These are phyloP conservation scores for Vitis hybrid DNA, from an alignment of 177 flowering plant genomes.

Conservation along the genomic window DNA sequence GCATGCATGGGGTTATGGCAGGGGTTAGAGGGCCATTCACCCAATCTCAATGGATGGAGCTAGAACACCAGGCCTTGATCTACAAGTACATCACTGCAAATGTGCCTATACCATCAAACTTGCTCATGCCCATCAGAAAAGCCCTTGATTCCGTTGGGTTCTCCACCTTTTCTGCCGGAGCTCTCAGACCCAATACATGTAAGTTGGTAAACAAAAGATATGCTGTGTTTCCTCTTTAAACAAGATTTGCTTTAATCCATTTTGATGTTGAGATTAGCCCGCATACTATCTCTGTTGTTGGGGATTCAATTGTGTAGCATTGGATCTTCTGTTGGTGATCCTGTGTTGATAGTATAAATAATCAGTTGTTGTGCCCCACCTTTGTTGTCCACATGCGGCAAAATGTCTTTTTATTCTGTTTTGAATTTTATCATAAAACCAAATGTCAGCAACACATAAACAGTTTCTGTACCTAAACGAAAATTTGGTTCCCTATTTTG, in stretches of 20 bases:
- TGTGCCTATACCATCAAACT: constrained; percentile 61
- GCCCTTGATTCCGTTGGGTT: constrained; percentile 48
- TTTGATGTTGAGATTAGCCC: too few species aligned
- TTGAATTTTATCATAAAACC: background rate
- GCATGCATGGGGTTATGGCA: constrained; percentile 45
- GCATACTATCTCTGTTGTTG: too few species aligned
- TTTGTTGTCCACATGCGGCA: background rate
- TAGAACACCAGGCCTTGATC: constrained; percentile 86
- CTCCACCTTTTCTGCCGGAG: constrained; percentile 35
- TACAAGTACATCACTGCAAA: constrained; percentile 69
- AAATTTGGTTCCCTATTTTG: background rate
- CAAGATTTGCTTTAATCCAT: background rate
- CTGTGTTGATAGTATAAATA: too few species aligned
- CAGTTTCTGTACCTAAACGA: background rate
- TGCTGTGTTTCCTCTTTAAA: background rate
- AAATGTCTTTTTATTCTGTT: background rate
- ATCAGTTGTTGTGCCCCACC: background rate
- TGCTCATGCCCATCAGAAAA: constrained; percentile 58
- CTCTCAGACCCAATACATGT: constrained; percentile 52
- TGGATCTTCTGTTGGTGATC: too few species aligned
- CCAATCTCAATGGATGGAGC: constrained; percentile 81
- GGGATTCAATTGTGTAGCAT: too few species aligned
- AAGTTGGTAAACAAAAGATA: constrained; percentile 15
- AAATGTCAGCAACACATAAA: background rate
- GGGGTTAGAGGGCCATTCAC: constrained; percentile 73